Conservation (phyloP, 2,329 filamentous ascomycete genomes). For the Fusarium buxicola region DNA sequence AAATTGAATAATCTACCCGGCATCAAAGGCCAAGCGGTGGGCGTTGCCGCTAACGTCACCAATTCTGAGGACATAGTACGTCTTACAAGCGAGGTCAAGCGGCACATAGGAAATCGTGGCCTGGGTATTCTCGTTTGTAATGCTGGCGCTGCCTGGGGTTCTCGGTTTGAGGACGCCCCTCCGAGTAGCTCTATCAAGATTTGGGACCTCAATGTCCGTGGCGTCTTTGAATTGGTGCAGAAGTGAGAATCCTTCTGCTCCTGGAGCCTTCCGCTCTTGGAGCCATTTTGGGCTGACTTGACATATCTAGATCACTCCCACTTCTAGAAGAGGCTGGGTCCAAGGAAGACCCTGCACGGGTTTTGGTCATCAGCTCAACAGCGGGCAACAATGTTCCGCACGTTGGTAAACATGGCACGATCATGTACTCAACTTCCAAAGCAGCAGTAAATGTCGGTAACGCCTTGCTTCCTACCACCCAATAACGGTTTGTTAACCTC, state of each 20-base stretch:
- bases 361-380: constrained; percentile 75
- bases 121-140: constrained; percentile 78
- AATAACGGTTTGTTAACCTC: not conserved
- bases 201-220: constrained; percentile 77
- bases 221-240: constrained; percentile 75
- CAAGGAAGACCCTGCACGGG: constrained; percentile 64
- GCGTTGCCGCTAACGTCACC: constrained; percentile 74
- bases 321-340: constrained; percentile 60
- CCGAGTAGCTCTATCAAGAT: constrained; percentile 72
- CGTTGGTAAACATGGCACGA: constrained; percentile 70
- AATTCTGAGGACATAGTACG: constrained; percentile 70
- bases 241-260: constrained; percentile 53
- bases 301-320: constrained; percentile 40
- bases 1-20: constrained; percentile 72
- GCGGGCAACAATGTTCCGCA: constrained; percentile 72
- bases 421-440: constrained; percentile 75
- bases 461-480: not conserved
- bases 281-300: too few species aligned
- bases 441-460: constrained; percentile 65
- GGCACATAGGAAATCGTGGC: constrained; percentile 66
- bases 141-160: constrained; percentile 78
- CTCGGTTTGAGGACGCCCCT: constrained; percentile 71
- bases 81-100: constrained; percentile 66
- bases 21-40: constrained; percentile 68
- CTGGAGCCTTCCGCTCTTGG: not conserved